A percentile compares a stretch with the other conserved stretches of the same genome.
These are phyloP conservation scores for Phylloboletellus chloephorus DNA, from an alignment of 1,284 basidiomycete species.

Conservation along the genomic window DNA sequence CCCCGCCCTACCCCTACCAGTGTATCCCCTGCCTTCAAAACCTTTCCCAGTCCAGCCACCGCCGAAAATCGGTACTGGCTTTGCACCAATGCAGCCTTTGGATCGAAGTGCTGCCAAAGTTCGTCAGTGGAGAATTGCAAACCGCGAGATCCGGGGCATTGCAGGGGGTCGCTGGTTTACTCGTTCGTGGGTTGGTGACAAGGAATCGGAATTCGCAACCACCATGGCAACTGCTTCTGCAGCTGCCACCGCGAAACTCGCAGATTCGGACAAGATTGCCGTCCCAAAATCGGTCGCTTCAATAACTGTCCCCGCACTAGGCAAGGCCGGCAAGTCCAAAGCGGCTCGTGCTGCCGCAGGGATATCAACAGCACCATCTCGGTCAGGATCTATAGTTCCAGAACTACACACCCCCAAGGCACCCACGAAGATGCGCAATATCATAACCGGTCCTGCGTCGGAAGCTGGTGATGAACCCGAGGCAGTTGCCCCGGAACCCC, in stretches of 20 bases:
- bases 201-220: constrained; percentile 57
- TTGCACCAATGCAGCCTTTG: constrained; percentile 58
- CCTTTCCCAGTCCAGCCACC: constrained; percentile 74
- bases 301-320: constrained; percentile 36
- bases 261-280: constrained; percentile 31
- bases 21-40: constrained; percentile 70
- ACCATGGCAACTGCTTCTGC: constrained; percentile 30
- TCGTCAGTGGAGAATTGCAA: constrained; percentile 64
- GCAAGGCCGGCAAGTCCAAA: constrained; percentile 39
- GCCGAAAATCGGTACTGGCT: constrained; percentile 65
- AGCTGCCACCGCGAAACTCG: constrained; percentile 25
- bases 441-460: constrained; percentile 42
- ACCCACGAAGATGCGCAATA: constrained; percentile 55
- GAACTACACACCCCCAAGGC: constrained; percentile 41
- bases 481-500: constrained; percentile 17
- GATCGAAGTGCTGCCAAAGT: constrained; percentile 57
- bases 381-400: constrained; percentile 46
- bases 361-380: constrained; percentile 48
- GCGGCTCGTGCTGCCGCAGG: constrained; percentile 33
- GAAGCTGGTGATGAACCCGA: constrained; percentile 43
- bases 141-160: constrained; percentile 71
- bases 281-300: constrained; percentile 34
- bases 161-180: constrained; percentile 75
- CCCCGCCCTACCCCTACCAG: constrained; percentile 59
- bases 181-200: constrained; percentile 71